Base-by-base conservation (phyloP, 495 filamentous ascomycete genomes). In the Tetracladium setigerum region DNA sequence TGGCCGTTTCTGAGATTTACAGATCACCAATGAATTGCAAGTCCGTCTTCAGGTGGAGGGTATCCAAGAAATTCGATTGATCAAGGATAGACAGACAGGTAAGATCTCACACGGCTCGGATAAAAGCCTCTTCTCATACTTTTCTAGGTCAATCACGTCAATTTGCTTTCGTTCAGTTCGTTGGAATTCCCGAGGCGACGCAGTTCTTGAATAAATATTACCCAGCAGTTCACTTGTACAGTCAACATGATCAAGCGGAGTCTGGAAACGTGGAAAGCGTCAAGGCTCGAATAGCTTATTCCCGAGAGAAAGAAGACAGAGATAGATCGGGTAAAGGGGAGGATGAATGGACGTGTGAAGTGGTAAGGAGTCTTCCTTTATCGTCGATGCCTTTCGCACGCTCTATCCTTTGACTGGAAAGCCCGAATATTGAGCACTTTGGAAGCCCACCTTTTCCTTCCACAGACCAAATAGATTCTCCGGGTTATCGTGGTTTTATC, bases 331-430 rank as follows among this genome's bases (percentile, higher is more conserved):
- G 59, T 1, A 70, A 74, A 46, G 71, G 70, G 0, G 84, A 82
- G 17, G 82, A 82, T 19, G 84, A 89, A 55, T 94, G 87, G 87
- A 81, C 72, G 13, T 94, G 87, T 55, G 69, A 77, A 44, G 76
- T 77, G 56, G 86, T 90, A 58, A 54, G 73, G 22, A 7, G 7
- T 27, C 67, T 44, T 19, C 12, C 15, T 4, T 1, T 5, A 27
- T 16, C 34, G n/a, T 33, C 38, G 35, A 16, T 47, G 41, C n/a
- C 15, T 41, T 44, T 40, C n/a, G n/a, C n/a, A 42, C 12, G 1
- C 18, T 7, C 37, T 32, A 10, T 33, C 18, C 22, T 38, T 35
- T 18, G 10, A 12, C 5, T 22, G 11, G n/a, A n/a, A n/a, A n/a
- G n/a, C n/a, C n/a, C n/a, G n/a, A n/a, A n/a, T n/a, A n/a, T n/a